These are phyloP conservation scores for Gracilariopsis chorda DNA, from an alignment of 23 red algal species.

Conservation along the genomic window DNA sequence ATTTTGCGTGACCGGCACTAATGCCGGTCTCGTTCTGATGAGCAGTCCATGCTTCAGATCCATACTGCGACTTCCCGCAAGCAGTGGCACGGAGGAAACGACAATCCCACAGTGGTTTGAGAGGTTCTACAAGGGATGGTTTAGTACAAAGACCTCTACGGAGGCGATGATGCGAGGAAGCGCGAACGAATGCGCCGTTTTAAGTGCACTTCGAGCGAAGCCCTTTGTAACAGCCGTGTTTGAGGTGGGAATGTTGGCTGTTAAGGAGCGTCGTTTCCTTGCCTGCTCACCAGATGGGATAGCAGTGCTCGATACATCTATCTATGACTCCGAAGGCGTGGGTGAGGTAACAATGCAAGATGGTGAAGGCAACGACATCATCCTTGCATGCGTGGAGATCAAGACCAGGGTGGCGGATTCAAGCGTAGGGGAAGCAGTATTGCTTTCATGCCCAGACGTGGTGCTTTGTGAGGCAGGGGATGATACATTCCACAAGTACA, in stretches of 20 bases:
- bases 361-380: background rate
- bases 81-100: background rate
- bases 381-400: background rate
- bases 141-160: slow-evolving; percentile 1
- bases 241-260: background rate
- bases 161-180: slow-evolving; percentile 20
- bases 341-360: background rate
- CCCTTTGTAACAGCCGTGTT: background rate
- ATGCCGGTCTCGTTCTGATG: background rate
- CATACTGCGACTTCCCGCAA: background rate
- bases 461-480: background rate
- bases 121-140: background rate
- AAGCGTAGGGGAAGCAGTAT: background rate
- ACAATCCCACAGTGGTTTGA: slow-evolving; percentile 9
- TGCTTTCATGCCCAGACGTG: background rate
- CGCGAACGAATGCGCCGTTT: background rate
- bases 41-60: background rate
- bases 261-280: background rate
- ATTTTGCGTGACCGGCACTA: background rate
- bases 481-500: background rate
- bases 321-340: background rate
- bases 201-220: background rate
- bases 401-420: background rate
- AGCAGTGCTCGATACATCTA: background rate
- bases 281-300: slow-evolving; percentile 4